Evolutionary conservation across 768 basidiomycete species (phyloP), one percentile per base, ranked within the genome.

Genomic region (Boletellus ananiceps): DNA sequence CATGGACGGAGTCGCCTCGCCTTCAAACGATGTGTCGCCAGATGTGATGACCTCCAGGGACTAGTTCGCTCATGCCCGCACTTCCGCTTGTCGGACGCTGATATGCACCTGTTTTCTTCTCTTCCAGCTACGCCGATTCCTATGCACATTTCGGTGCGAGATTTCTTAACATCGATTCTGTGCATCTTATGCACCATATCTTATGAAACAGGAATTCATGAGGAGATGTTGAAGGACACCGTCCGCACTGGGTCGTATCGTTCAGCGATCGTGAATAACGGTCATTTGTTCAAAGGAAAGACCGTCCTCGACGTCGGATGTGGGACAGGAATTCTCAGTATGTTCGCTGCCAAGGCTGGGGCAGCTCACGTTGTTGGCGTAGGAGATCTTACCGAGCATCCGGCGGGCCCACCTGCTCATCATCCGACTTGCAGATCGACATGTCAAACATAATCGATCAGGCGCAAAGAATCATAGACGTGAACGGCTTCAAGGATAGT

Each of bases 381-480:
- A 59, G 61, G 86, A 72, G 18, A 45, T 42, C 37, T 39, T 44
- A 44, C 42, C 27, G 18, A 57, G 40, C 18, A 40, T 50, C 25
- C 40, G 42, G 47, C 19, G 11, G 16, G 38, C 34, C 38, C 6
- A 40, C n/a, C 50, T 63, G 44, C 56, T 58, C 44, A 48, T 58
- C 19, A 41, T 39, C 43, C 38, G 5, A 44, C 40, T 51, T 39
- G 40, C 41, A 94, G 91, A 94, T 99, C 70, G 96, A 99, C 74
- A 99, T 99, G 96, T 96, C 93, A 50, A 99, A 99, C 74, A 99
- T 99, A 72, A 90, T 98, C 69, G 96, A 98, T 74, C 95, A 98
- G 74, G 96, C 96, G 3, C 82, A 86, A 74, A 95, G 92, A 71
- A 99, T 99, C 56, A 84, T 98, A 57, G 86, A 93, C 59, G 88